phyloP scores from a whole-genome alignment of 495 filamentous ascomycete genomes.

The Xylaria intraflava region DNA sequence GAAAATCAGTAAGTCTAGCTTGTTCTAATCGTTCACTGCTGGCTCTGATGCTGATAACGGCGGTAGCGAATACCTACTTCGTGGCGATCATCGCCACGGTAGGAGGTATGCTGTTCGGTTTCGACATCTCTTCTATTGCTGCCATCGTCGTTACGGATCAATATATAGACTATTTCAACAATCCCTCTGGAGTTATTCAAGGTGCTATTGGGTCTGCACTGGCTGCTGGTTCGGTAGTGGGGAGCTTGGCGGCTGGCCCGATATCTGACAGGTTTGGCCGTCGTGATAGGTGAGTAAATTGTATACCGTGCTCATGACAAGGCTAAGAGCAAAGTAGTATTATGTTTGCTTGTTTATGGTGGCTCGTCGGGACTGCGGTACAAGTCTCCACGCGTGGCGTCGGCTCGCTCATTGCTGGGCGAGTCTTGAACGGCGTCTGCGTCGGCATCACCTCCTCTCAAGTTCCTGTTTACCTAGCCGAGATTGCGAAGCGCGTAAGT shows the following conservation, averaged over 20 bases:
- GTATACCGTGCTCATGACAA: not conserved
- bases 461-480: conserved; percentile 75
- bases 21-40: not conserved
- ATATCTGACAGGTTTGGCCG: conserved; percentile 62
- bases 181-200: conserved; percentile 56
- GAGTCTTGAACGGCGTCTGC: conserved; percentile 63
- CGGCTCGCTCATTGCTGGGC: conserved; percentile 61
- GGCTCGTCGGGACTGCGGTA: conserved; percentile 63
- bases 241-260: conserved; percentile 56
- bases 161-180: conserved; percentile 61
- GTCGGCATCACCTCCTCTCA: conserved; percentile 73
- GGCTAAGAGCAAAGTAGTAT: conserved; percentile 33
- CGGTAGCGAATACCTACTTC: conserved; percentile 49
- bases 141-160: conserved; percentile 65
- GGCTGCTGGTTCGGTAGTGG: conserved; percentile 60
- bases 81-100: conserved; percentile 56
- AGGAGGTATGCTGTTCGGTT: conserved; percentile 57
- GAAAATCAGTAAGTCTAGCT: conserved; percentile 23
- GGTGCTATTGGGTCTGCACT: conserved; percentile 61
- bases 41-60: conserved; percentile 15
- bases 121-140: conserved; percentile 65
- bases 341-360: conserved; percentile 60
- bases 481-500: conserved; percentile 61
- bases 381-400: conserved; percentile 56
- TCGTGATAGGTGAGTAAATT: conserved; percentile 35